Base-by-base conservation (phyloP, 306 rosid genomes). In the Trichosanthes truncata region DNA sequence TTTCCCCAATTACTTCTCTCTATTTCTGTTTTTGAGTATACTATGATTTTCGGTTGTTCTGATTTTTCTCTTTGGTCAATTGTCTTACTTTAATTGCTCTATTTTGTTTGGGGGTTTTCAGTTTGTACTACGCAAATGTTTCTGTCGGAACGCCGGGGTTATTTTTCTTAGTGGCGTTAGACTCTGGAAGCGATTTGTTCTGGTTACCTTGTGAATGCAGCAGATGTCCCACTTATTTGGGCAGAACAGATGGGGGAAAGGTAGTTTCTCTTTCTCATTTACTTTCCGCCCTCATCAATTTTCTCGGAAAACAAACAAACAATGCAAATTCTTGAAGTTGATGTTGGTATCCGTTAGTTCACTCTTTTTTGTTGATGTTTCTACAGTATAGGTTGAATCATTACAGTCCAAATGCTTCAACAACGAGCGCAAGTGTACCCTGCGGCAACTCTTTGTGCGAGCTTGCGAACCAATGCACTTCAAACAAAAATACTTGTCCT, bases 201-300 rank as follows among this genome's bases (percentile, higher is more conserved):
- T 96, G 98, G 99, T 75, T 96, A 40, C 99, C 99, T 38, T 96
- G 99, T 68, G 94, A 96, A 74, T 96, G 99, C 83, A 68, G 57
- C 83, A 83, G 83, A 74, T 96, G 99, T 81, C 74, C 80, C 1
- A 80, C 1, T 23, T 69, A 71, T 63, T 0, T 91, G 31, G 51
- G 48, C 55, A 1, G 78, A n/a, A 10, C 86, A 53, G 9, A 18
- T 10, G 90, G 91, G 4, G 90, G 86, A 60, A 17, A 60, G 81
- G 98, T 93, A 86, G 20, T n/a, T 40, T 7, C 53, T 81, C 43
- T 23, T 61, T 61, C n/a, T 53, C 7, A 53, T 53, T 53, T 17
- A 53, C 59, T 49, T 48, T 15, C 12, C 51, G 12, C 74, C 29
- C 25, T 2, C 7, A 38, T 77, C 36, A 33, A 38, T 33, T 29